Percentiles rank a stretch among this genome's conserved stretches.
Evolutionary conservation across 208 protist genomes (phyloP).

Genomic region (Wallacemonas collosoma): DNA sequence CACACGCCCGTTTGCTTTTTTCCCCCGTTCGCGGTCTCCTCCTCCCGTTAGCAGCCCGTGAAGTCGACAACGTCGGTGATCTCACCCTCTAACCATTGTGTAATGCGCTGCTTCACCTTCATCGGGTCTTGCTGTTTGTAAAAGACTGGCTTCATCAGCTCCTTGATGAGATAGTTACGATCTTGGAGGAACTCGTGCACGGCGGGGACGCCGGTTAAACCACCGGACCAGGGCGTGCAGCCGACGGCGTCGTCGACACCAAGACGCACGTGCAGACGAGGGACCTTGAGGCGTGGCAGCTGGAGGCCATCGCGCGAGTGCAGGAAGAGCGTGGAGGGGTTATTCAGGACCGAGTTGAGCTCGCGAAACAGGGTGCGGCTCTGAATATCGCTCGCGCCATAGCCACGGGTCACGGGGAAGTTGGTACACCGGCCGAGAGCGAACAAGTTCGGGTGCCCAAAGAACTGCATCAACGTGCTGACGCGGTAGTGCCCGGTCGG

Average conservation of each 20-base stretch:
- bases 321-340: slow-evolving; percentile 65
- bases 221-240: slow-evolving; percentile 80
- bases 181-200: slow-evolving; percentile 86
- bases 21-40: not conserved
- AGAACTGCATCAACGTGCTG: slow-evolving; percentile 86
- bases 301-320: slow-evolving; percentile 60
- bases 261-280: slow-evolving; percentile 72
- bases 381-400: slow-evolving; percentile 80
- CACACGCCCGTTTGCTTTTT: not conserved
- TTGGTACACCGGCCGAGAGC: slow-evolving; percentile 77
- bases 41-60: slow-evolving; percentile 52
- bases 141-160: slow-evolving; percentile 77
- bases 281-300: slow-evolving; percentile 58
- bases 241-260: slow-evolving; percentile 75
- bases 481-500: slow-evolving; percentile 82
- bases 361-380: slow-evolving; percentile 72
- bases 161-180: slow-evolving; percentile 71
- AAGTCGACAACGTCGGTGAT: slow-evolving; percentile 85
- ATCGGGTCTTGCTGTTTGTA: slow-evolving; percentile 84
- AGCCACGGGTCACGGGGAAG: slow-evolving; percentile 61
- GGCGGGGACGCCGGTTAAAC: slow-evolving; percentile 60
- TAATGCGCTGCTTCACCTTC: slow-evolving; percentile 70
- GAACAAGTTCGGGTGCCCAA: slow-evolving; percentile 76
- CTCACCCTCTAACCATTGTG: slow-evolving; percentile 62
- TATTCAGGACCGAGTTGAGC: slow-evolving; percentile 72